Evolutionary conservation across 352 stramenopile genomes (phyloP), one percentile per base, ranked within the genome.

Genomic region (Phytophthora quininea): DNA sequence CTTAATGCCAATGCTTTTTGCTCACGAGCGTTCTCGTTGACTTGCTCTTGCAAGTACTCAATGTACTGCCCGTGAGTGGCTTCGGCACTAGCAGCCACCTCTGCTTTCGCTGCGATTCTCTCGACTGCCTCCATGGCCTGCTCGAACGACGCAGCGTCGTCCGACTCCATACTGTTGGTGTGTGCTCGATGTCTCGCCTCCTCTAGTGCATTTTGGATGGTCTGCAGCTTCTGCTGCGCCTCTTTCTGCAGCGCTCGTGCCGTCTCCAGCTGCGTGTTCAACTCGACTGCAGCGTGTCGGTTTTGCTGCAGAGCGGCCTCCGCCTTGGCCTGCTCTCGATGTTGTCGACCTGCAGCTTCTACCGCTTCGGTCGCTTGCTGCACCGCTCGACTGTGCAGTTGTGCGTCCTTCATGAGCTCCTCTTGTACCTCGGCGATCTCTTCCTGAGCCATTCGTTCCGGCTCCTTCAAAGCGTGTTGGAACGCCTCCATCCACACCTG

Each of bases 351-450:
- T 0, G 83, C 83, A 2, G 58, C 65, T 10, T 74, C 55, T 3
- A 91, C 83, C 0, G 83, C 83, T 14, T 86, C 79, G 0, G 73
- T 74, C 3, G 83, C 83, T 3, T 71, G 60, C n/a, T 72, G 60
- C 47, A 90, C 74, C 2, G 79, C 83, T 24, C 74, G 68, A 37
- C 73, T 72, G 31, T 86, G 73, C 1, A 70, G 58, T 37, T 81
- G 69, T 3, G 66, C 54, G 38, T 92, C 82, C 0, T 63, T 30
- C 15, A 75, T 33, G 0, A 94, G 53, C 30, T 88, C 74, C 3
- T 74, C 68, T 59, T 93, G 86, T 2, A 79, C 81, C 27, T 92
- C 82, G 4, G 88, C 75, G 57, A 94, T 92, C 60, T 94, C 86
- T 15, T 94, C 86, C 43, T 89, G 71, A 1, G 86, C 77, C 49